phyloP scores from a whole-genome alignment of 2,329 filamentous ascomycete genomes.

The Exophiala sp. region DNA sequence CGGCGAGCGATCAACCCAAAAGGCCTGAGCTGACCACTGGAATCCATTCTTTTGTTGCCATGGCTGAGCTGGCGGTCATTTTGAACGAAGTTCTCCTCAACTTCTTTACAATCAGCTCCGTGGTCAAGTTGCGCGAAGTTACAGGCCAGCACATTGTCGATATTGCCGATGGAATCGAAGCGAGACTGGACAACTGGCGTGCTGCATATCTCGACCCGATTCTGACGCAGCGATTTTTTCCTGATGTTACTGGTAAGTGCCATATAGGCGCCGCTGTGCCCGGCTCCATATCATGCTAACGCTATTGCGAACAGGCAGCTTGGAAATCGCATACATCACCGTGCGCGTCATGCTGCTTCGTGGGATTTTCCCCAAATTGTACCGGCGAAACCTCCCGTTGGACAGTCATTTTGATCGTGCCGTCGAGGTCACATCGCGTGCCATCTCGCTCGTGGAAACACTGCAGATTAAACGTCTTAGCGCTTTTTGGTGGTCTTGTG shows the following conservation, averaged over 20 bases:
- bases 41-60: slow-evolving; percentile 16
- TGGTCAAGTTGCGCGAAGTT: slow-evolving; percentile 9
- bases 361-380: slow-evolving; percentile 15
- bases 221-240: slow-evolving; percentile 12
- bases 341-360: slow-evolving; percentile 16
- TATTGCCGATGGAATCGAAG: slow-evolving; percentile 10
- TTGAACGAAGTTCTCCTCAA: slow-evolving; percentile 13
- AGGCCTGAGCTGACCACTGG: slow-evolving; percentile 13
- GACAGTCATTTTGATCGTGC: slow-evolving; percentile 7
- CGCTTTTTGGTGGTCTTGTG: slow-evolving; percentile 19
- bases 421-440: slow-evolving; percentile 6
- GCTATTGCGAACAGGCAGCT: slow-evolving; percentile 3
- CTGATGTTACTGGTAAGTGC: slow-evolving; percentile 16
- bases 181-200: slow-evolving; percentile 9
- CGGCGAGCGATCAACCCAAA: neutral
- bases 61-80: slow-evolving; percentile 13
- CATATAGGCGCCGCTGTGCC: neutral
- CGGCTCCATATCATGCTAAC: neutral
- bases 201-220: slow-evolving; percentile 11
- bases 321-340: slow-evolving; percentile 15
- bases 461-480: slow-evolving; percentile 16
- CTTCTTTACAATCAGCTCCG: slow-evolving; percentile 17
- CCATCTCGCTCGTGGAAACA: slow-evolving; percentile 13
- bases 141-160: slow-evolving; percentile 11
- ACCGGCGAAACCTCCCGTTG: slow-evolving; percentile 9